Base-by-base conservation (phyloP, 805 yeast genomes). In the Blastobotrys terrestris region DNA sequence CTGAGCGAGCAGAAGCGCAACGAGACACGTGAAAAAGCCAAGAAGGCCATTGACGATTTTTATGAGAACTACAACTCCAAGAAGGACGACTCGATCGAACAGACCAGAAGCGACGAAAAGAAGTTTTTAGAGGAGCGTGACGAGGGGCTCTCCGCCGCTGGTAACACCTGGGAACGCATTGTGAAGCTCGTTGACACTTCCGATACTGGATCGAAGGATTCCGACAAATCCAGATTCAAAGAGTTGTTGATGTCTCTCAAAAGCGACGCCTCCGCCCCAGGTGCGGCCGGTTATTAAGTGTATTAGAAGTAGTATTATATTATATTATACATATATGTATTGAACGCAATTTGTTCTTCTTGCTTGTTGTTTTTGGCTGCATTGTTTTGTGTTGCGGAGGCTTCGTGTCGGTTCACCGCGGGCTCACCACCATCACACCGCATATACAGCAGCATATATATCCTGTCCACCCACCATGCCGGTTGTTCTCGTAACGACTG, bases 31-130 rank as follows among this genome's bases (percentile, higher is more conserved):
- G 78, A 80, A 49, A 84, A 84, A 57, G 98, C 98, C 7, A 80
- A 81, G 63, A 81, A 83, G 66, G 83, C 89, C 51, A 81, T 90
- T 63, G 97, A 92, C 67, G 96, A 87, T 58, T 92, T 92, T 69
- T 92, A 92, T 69, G 96, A 88, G 62, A 84, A 84, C 65, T 92
- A 92, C 76, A 90, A 88, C 72, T 75, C 77, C 65, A 91, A 91
- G 73, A 85, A 83, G 69, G 92, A 88, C 50, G 78, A 78, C 58
- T 79, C 82, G 49, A 72, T 83, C 52, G 83, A 79, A 55, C 77
- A 78, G 54, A 84, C 87, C 11, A 75, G 76, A 65, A 73, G 74
- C 49, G 94, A 85, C 60, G 87, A 88, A 60, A 82, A 79, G 59
- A 80, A 79, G 55, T 90, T 85, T 66, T 67, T 87, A 56, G 80